Conservation (phyloP, 805 yeast genomes). For the Vanderwaltozyma verrucispora region DNA sequence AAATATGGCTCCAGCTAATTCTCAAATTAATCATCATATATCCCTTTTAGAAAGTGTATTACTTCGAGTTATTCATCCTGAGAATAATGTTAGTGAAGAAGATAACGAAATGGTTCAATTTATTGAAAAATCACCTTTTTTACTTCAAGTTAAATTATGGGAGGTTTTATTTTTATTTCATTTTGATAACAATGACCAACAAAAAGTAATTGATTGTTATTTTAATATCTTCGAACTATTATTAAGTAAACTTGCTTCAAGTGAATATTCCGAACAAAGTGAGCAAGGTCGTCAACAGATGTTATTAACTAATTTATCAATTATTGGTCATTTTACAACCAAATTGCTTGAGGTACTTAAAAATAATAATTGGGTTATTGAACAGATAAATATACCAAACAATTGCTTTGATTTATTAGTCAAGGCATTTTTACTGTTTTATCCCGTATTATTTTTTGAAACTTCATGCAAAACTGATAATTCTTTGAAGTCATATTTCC, state of each 20-base stretch:
- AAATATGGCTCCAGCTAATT: conserved; percentile 30
- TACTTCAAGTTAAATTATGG: conserved; percentile 67
- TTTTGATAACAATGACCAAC: conserved; percentile 19
- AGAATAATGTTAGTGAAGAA: conserved; percentile 5
- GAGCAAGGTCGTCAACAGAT: conserved; percentile 31
- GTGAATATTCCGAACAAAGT: conserved; percentile 16
- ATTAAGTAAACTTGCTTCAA: conserved; percentile 27
- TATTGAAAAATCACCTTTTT: conserved; percentile 51
- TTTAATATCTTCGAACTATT: conserved; percentile 41
- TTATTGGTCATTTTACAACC: conserved; percentile 41
- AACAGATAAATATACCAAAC: neutral
- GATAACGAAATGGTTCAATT: conserved; percentile 50
- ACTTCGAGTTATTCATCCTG: conserved; percentile 18
- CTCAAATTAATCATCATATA: conserved; percentile 23
- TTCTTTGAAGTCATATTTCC: conserved; percentile 32
- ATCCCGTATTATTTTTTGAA: conserved; percentile 42
- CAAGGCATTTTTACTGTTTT: conserved; percentile 33
- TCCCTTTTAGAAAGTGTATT: conserved; percentile 39
- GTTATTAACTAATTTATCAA: conserved; percentile 32
- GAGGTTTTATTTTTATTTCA: conserved; percentile 54
- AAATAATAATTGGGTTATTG: conserved; percentile 28
- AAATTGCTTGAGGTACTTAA: conserved; percentile 27
- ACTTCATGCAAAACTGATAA: conserved; percentile 35
- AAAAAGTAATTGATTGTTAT: conserved; percentile 39
- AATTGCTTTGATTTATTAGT: conserved; percentile 15